These are phyloP conservation scores for Eragrostis nindensis DNA, from an alignment of 176 grass and related monocot species.

Conservation along the genomic window DNA sequence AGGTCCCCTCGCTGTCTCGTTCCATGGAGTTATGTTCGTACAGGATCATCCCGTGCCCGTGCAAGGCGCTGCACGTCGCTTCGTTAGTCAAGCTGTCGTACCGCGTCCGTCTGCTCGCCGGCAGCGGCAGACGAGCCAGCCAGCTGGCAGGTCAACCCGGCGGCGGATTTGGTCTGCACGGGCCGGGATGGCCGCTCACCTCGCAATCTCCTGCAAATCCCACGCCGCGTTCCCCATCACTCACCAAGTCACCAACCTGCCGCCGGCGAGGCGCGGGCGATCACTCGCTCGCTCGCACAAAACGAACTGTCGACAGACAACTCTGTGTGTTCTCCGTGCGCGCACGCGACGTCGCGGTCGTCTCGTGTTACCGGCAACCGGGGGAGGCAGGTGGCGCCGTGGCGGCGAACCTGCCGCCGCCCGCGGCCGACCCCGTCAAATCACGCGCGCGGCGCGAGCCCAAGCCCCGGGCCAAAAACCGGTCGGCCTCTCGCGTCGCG, in stretches of 20 bases:
- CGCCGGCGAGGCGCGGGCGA: neutral
- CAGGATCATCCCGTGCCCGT: too few species aligned
- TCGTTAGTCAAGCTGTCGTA: neutral
- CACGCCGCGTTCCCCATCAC: neutral
- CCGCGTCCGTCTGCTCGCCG: neutral
- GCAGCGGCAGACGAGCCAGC: neutral
- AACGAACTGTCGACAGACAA: neutral
- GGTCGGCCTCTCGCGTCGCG: too few species aligned
- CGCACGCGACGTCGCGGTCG: constrained; percentile 29
- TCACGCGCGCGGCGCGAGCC: constrained; percentile 7
- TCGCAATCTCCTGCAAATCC: neutral
- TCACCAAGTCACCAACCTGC: neutral
- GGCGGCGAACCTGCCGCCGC: too few species aligned
- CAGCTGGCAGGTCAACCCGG: neutral
- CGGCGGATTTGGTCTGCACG: neutral
- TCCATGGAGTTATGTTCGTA: too few species aligned
- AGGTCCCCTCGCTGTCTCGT: too few species aligned
- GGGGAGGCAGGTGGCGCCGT: neutral
- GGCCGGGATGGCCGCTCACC: neutral
- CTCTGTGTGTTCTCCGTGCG: neutral
- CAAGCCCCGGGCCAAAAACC: neutral
- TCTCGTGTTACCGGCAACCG: constrained; percentile 3
- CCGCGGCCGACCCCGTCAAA: neutral
- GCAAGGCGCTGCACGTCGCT: neutral
- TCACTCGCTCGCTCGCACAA: constrained; percentile 11